Base-by-base conservation (phyloP, 2,329 filamentous ascomycete genomes). In the Xylariaceae sp. region DNA sequence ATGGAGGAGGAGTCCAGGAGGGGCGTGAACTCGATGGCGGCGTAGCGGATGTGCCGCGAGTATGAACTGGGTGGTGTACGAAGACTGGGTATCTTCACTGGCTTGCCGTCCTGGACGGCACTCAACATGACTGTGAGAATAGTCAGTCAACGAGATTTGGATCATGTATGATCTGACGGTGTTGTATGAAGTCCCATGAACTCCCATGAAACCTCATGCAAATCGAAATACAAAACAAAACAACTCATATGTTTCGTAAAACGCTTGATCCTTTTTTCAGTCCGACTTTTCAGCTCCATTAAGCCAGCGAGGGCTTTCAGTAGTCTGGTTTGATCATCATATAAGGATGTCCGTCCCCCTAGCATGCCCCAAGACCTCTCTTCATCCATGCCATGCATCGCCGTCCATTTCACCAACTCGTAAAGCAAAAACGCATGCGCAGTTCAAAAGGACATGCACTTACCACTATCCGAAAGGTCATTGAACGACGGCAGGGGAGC, bases 1-100 rank as follows among this genome's bases (percentile, higher is more conserved):
- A 96, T 96, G 57, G 90, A 94, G 71, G 89, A 93, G 63, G 90
- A 95, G 75, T 97, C 92, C 3, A 97, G 84, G 44, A 96, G 76
- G 30, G 89, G 88, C 54, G 87, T 81, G 73, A 96, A 96, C 70
- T 97, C 92, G 57, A 92, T 81, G 39, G 94, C 88, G 2, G 86
- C 85, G 73, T 95, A 97, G 59, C 91, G 85, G 61, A 96, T 86
- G 68, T 90, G 88, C 30, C 89, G 86, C 39, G 88, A 84, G 73
- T 96, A 93, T 34, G 88, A 83, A 67, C 89, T 94, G 35, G 86
- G 80, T 1, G 92, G 92, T 4, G 92, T 95, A 53, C 91, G 83
- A 65, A 96, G 77, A 67, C 86, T 90, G 62, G 85, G 82, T 50
- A 92, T 82, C 2, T 71, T 67, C 56, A 80, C 67, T 58, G 76